Percentiles rank a stretch among this genome's conserved stretches.
These are phyloP conservation scores for Castanea sativa DNA, from an alignment of 306 rosid genomes.

Conservation along the genomic window DNA sequence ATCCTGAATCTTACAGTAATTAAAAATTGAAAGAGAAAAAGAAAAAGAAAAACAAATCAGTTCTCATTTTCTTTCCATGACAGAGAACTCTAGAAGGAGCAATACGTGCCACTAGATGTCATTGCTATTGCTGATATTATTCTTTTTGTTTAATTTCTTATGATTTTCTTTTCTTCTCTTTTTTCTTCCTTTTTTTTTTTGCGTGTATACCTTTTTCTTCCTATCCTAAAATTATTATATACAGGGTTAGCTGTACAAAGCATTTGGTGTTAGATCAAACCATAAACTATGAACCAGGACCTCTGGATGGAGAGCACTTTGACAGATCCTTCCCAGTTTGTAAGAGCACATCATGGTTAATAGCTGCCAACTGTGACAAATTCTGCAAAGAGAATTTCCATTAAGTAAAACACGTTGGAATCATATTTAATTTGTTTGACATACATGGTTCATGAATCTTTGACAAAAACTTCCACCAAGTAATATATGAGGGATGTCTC, in stretches of 20 bases:
- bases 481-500: neutral
- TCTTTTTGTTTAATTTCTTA: neutral
- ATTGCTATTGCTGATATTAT: neutral
- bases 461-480: neutral
- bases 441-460: neutral
- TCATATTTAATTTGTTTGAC: neutral
- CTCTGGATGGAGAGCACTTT: neutral
- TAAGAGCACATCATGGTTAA: slow-evolving; percentile 4
- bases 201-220: neutral
- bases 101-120: neutral
- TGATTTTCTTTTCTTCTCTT: neutral
- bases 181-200: neutral
- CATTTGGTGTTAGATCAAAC: neutral
- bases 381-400: slow-evolving; percentile 5
- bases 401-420: neutral
- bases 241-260: neutral
- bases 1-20: too few species aligned
- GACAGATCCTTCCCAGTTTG: neutral
- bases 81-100: neutral
- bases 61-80: neutral
- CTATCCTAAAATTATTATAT: neutral
- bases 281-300: slow-evolving; percentile 3
- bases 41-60: neutral
- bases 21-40: too few species aligned
- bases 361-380: slow-evolving; percentile 6